Evolutionary conservation across 345 rosid genomes (phyloP).

Genomic region (Aquilaria yunnanensis): DNA sequence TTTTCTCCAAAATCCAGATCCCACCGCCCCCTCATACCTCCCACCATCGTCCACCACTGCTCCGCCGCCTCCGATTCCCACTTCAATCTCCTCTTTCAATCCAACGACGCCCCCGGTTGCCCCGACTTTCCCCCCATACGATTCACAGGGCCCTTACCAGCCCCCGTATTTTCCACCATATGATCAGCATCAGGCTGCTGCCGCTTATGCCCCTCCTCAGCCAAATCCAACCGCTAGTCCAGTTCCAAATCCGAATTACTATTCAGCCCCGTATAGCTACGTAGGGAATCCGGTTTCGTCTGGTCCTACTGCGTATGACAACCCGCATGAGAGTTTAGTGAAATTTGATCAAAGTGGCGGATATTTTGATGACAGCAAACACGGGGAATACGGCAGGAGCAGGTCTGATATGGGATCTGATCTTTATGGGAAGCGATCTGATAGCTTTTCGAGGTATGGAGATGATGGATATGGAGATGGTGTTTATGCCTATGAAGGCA

Average conservation of each 20-base stretch:
- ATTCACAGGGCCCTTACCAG: conserved; percentile 49
- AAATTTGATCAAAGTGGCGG: conserved; percentile 49
- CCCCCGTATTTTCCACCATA: conserved; percentile 46
- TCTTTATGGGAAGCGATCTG: conserved; percentile 54
- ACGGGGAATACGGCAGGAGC: conserved; percentile 32
- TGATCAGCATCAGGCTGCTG: conserved; percentile 55
- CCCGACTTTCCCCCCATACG: conserved; percentile 57
- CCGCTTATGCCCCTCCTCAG: conserved; percentile 38
- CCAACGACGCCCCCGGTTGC: conserved; percentile 26
- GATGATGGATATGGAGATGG: conserved; percentile 79
- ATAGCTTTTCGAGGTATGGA: conserved; percentile 34
- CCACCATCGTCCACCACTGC: conserved; percentile 27
- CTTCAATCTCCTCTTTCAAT: conserved; percentile 26
- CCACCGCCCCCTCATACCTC: conserved; percentile 63
- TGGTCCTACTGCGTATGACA: conserved; percentile 34
- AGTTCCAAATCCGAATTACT: conserved; percentile 30
- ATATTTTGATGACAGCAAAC: conserved; percentile 35
- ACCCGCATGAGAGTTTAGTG: conserved; percentile 39
- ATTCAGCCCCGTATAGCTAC: conserved; percentile 33
- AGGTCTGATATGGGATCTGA: conserved; percentile 59
- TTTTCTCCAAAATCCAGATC: conserved; percentile 50
- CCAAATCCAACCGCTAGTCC: conserved; percentile 25
- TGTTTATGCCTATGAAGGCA: conserved; percentile 73
- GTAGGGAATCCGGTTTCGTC: conserved; percentile 42
- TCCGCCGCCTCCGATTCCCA: conserved; percentile 26